Percentiles rank a stretch among this genome's conserved stretches.
These are phyloP conservation scores for Russula sp. DNA, from an alignment of 768 basidiomycete genomes.

Conservation along the genomic window DNA sequence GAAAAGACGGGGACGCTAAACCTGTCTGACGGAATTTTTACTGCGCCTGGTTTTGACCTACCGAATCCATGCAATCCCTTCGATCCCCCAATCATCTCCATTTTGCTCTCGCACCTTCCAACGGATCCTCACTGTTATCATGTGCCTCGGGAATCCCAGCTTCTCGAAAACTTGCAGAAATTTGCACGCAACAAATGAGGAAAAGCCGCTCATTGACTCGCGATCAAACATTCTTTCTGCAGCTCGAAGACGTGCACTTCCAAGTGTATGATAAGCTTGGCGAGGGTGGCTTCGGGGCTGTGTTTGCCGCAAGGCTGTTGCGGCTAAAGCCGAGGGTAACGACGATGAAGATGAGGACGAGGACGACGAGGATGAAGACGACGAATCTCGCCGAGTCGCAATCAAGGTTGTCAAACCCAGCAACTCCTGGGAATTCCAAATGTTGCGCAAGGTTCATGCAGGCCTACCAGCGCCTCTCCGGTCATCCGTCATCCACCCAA, in stretches of 20 bases:
- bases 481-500: constrained; percentile 70
- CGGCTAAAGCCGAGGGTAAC: constrained; percentile 44
- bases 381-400: constrained; percentile 66
- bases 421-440: constrained; percentile 89
- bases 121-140: constrained; percentile 62
- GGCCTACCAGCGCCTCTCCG: constrained; percentile 58
- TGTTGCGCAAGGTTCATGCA: constrained; percentile 73
- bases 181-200: constrained; percentile 50
- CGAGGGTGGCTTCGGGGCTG: constrained; percentile 94
- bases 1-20: constrained; percentile 64
- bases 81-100: constrained; percentile 59
- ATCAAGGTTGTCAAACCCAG: constrained; percentile 89
- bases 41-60: constrained; percentile 63
- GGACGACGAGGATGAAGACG: constrained; percentile 46
- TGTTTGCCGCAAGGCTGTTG: constrained; percentile 73
- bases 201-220: constrained; percentile 38
- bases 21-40: constrained; percentile 59
- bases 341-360: constrained; percentile 43
- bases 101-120: constrained; percentile 61
- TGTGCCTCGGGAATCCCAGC: constrained; percentile 52
- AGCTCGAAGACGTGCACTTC: constrained; percentile 62
- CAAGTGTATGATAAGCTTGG: constrained; percentile 84
- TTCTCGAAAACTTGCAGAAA: constrained; percentile 70
- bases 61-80: constrained; percentile 90
- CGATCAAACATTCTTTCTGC: constrained; percentile 50